Base-by-base conservation (phyloP, 352 stramenopile species). In the Phytophthora brassicae region DNA sequence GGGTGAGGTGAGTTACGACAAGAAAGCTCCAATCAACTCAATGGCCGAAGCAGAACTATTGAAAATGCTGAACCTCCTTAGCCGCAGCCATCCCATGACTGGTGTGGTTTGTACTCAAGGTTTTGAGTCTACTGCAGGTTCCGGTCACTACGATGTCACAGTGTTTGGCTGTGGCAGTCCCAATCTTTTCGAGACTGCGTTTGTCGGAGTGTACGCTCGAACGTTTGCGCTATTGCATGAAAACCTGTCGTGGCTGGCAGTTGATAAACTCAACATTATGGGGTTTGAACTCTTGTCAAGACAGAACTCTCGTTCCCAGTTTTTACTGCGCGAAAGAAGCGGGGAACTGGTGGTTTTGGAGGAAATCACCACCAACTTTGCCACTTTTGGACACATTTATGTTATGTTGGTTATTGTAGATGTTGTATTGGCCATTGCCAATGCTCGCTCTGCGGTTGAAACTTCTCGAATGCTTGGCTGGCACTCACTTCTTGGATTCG, bases 301-400 rank as follows among this genome's bases (percentile, higher is more conserved):
- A 24, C 66, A 86, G 48, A 86, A 89, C 50, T 63, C 52, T 13
- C 68, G 55, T 1, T 70, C 60, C 11, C 24, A 51, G 6, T 90
- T 84, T 49, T 41, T 29, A 5, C 56, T 59, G 59, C 74, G 35
- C 17, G 59, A 62, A 33, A 54, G 48, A 23, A 28, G 65, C 14
- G 56, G 55, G 11, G 56, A 67, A 45, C 28, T 72, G 11, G 19
- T 61, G 26, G 55, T 73, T n/a, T 20, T 56, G 5, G 75, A 85
- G 23, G 48, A 50, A 20, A 79, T 36, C 3, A 7, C 24, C 4
- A 63, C 69, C 8, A 90, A 90, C 54, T 85, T 89, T 38, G 63
- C 71, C 13, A 77, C 64, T 35, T 88, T 80, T 47, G 81, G 81
- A 0, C 66, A 83, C 35, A 42, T 90, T 2, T 88, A 88, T 46